A percentile compares a stretch with the other conserved stretches of the same genome.
Conservation (phyloP, 371 early-diverging fungal species). For the Zopfochytrium polystomum region DNA sequence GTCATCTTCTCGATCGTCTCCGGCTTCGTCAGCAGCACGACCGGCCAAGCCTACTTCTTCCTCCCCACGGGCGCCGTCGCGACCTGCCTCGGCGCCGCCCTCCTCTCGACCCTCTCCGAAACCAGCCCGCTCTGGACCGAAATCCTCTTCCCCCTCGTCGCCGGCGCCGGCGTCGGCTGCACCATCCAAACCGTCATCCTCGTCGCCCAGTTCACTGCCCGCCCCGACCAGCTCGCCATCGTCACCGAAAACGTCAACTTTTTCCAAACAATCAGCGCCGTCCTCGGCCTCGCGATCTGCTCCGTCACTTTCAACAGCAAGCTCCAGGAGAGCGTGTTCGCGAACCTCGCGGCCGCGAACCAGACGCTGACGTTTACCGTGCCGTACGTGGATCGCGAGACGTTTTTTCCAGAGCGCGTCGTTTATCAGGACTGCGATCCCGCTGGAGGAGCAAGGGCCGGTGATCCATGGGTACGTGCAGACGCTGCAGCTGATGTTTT, state of each 20-base stretch:
- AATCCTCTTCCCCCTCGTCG: constrained; percentile 48
- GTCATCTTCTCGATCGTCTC: constrained; percentile 42
- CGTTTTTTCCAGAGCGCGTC: too few relatives aligned
- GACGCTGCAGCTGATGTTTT: constrained; percentile 8
- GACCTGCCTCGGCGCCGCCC: constrained; percentile 45
- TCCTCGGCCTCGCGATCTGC: too few relatives aligned
- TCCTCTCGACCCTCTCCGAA: constrained; percentile 49
- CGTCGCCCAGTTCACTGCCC: too few relatives aligned
- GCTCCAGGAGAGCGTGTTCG: too few relatives aligned
- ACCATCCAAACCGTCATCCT: too few relatives aligned
- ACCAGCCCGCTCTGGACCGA: constrained; percentile 40
- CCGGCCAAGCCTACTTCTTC: constrained; percentile 49
- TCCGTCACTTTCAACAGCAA: too few relatives aligned
- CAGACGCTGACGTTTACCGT: too few relatives aligned
- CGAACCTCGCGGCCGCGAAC: too few relatives aligned
- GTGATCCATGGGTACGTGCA: constrained; percentile 19
- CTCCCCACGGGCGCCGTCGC: constrained; percentile 52
- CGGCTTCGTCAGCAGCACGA: constrained; percentile 30
- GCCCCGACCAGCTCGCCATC: constrained; percentile 45
- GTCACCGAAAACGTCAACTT: constrained; percentile 41
- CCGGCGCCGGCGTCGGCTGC: constrained; percentile 54
- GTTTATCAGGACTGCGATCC: too few relatives aligned
- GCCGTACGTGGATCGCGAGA: too few relatives aligned
- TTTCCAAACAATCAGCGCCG: constrained; percentile 6
- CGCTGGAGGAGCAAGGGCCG: too few relatives aligned